phyloP scores from a whole-genome alignment of 768 basidiomycete species.

The Chalciporus pseudorubinellus region DNA sequence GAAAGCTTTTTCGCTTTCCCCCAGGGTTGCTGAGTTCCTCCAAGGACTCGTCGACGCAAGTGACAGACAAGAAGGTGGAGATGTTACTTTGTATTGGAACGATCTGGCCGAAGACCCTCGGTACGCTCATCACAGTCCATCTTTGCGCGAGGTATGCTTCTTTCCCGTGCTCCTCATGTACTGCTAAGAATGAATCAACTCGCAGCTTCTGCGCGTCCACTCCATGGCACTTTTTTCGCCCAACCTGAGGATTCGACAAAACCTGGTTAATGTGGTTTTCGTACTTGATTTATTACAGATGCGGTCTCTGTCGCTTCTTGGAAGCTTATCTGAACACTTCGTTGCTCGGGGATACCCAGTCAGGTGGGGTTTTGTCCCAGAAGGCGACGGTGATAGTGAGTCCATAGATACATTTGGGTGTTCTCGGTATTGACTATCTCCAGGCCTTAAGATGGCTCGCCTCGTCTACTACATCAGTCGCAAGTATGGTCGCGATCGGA shows the following conservation, averaged over 20 bases:
- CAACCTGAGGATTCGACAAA: conserved; percentile 69
- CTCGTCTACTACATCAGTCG: conserved; percentile 67
- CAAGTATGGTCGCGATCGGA: conserved; percentile 58
- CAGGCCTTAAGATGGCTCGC: conserved; percentile 68
- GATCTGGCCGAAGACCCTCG: conserved; percentile 81
- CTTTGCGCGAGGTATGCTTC: conserved; percentile 39
- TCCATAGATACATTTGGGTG: background rate
- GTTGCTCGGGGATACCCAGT: conserved; percentile 73
- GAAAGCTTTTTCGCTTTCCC: conserved; percentile 84
- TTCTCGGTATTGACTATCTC: conserved; percentile 1
- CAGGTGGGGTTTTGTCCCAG: conserved; percentile 83
- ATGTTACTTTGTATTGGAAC: conserved; percentile 83
- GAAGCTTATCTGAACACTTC: conserved; percentile 61
- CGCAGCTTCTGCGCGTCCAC: conserved; percentile 28
- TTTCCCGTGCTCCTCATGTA: background rate
- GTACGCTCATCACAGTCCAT: conserved; percentile 52
- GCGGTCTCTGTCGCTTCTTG: conserved; percentile 58
- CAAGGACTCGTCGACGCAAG: conserved; percentile 90
- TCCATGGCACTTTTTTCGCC: conserved; percentile 66
- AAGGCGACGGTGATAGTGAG: conserved; percentile 44
- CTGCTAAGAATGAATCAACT: conserved; percentile 1
- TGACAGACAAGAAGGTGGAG: conserved; percentile 77
- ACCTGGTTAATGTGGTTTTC: conserved; percentile 82
- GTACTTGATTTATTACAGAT: conserved; percentile 75
- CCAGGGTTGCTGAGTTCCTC: conserved; percentile 25